A percentile compares a stretch with the other conserved stretches of the same genome.
These are phyloP conservation scores for Fomitopsis serialis DNA, from an alignment of 768 basidiomycete genomes.

Conservation along the genomic window DNA sequence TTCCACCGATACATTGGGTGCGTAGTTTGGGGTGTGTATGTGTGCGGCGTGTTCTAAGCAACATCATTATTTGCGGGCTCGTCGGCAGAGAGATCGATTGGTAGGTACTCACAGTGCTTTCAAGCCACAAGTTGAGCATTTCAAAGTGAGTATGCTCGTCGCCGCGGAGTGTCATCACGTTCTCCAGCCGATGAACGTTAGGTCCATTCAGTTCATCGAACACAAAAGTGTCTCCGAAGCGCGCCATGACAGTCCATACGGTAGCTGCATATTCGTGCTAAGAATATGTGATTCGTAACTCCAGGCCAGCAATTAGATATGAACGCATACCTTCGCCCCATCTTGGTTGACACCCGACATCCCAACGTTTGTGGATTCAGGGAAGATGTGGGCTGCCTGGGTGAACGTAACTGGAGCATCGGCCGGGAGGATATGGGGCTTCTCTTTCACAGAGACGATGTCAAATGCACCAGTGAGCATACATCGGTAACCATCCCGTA, in stretches of 20 bases:
- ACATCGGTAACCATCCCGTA: neutral
- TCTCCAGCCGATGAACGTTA: neutral
- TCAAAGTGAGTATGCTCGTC: neutral
- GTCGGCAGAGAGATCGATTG: neutral
- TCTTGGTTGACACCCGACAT: neutral
- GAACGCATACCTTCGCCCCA: neutral
- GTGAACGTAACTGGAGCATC: neutral
- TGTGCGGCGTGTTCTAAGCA: neutral
- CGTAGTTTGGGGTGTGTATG: neutral
- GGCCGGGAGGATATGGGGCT: no score
- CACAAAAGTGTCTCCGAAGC: neutral
- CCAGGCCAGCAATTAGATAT: neutral
- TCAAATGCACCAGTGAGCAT: no score
- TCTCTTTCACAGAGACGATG: no score
- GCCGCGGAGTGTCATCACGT: neutral
- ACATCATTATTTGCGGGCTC: neutral
- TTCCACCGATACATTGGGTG: neutral
- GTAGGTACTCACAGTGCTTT: no score
- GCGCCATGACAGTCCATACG: neutral
- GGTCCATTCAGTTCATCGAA: neutral
- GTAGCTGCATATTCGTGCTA: neutral
- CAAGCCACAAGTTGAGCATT: neutral
- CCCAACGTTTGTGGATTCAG: neutral
- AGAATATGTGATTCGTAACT: neutral
- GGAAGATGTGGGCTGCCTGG: neutral